Conservation (phyloP, 2,329 filamentous ascomycete species). For the Trichoderma gracile region DNA sequence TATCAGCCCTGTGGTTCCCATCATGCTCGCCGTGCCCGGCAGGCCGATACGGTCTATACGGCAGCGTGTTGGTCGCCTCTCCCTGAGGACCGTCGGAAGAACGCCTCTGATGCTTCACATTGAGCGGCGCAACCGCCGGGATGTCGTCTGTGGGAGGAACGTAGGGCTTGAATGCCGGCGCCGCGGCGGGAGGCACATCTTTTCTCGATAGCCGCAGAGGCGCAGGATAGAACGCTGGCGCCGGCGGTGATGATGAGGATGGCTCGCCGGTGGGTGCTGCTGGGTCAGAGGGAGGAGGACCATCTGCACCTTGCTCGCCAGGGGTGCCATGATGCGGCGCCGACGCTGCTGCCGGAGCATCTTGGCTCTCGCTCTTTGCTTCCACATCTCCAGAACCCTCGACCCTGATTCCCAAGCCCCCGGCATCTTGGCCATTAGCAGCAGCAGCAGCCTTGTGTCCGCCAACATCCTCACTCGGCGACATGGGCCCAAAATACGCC, state of each 20-base stretch:
- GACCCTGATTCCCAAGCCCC: not conserved
- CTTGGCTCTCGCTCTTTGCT: not conserved
- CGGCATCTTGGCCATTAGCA: not conserved
- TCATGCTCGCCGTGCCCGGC: not conserved
- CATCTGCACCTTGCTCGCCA: not conserved
- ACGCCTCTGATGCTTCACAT: not conserved
- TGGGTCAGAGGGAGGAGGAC: not conserved
- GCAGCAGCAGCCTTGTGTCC: not conserved
- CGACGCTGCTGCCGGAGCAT: not conserved
- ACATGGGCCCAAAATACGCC: slow-evolving; percentile 37
- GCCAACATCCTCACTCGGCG: slow-evolving; percentile 14
- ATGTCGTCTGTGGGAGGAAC: slow-evolving; percentile 29
- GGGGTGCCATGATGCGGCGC: not conserved
- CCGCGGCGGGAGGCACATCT: slow-evolving; percentile 31
- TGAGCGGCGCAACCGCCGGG: slow-evolving; percentile 4
- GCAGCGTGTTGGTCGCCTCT: slow-evolving; percentile 3
- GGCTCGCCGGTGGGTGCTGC: not conserved
- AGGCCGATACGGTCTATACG: slow-evolving; percentile 36
- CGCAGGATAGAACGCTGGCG: slow-evolving; percentile 31
- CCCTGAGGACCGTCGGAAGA: not conserved
- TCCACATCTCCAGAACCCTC: not conserved
- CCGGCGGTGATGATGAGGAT: not conserved
- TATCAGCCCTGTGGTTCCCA: not conserved
- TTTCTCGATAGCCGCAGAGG: slow-evolving; percentile 35
- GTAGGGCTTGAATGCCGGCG: slow-evolving; percentile 35